Conservation (phyloP, 1,284 basidiomycete genomes). For the Cutaneotrichosporon dermatis region DNA sequence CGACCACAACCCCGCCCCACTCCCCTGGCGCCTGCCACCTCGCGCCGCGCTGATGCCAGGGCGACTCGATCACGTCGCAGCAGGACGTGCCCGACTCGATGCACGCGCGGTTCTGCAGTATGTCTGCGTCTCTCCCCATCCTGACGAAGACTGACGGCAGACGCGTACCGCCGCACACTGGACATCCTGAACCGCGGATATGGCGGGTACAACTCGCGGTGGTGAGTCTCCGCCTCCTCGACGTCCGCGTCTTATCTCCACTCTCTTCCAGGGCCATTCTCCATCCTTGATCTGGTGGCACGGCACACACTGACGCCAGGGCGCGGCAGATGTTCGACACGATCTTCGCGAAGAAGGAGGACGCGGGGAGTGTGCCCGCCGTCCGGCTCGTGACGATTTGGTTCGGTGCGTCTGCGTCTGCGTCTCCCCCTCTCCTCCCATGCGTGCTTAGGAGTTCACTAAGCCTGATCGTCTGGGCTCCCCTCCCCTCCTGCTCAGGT, state of each 20-base stretch:
- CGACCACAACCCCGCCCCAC: neutral
- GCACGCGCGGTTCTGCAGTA: slow-evolving; percentile 20
- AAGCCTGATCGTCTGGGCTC: no score
- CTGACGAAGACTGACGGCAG: slow-evolving; percentile 11
- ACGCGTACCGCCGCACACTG: slow-evolving; percentile 31
- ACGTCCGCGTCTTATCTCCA: no score
- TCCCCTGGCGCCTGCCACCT: neutral
- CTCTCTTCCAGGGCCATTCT: no score
- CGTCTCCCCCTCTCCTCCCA: neutral
- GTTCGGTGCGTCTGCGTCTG: slow-evolving; percentile 28
- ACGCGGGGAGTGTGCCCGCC: slow-evolving; percentile 4
- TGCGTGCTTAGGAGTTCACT: no score
- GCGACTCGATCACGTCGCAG: slow-evolving; percentile 28
- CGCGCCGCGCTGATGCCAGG: slow-evolving; percentile 10
- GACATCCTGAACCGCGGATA: slow-evolving; percentile 40
- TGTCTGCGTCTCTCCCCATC: neutral
- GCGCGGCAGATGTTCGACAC: slow-evolving; percentile 1
- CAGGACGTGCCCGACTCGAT: slow-evolving; percentile 20
- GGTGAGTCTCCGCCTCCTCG: slow-evolving; percentile 12
- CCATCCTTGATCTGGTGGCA: no score
- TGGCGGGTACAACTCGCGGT: slow-evolving; percentile 34
- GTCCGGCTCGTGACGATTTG: slow-evolving; percentile 39
- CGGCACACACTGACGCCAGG: neutral
- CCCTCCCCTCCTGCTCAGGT: no score
- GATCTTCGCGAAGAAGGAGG: slow-evolving; percentile 32